Evolutionary conservation across 768 basidiomycete genomes (phyloP).

Genomic region (Russula emetica): DNA sequence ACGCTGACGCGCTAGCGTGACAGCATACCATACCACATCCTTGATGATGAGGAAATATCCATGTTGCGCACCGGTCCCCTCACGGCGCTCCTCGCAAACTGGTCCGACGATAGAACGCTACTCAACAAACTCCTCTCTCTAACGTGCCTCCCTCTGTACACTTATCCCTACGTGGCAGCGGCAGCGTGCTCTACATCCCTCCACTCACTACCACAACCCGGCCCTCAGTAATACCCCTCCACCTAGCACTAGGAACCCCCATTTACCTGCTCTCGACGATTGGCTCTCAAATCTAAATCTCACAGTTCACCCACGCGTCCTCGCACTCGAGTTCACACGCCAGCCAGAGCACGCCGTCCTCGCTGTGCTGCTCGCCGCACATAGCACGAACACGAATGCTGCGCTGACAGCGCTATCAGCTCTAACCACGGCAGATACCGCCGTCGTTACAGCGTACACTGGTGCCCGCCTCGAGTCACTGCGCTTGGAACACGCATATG

Average conservation of each 20-base stretch:
- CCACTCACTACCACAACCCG: constrained; percentile 18
- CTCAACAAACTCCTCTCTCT: constrained; percentile 61
- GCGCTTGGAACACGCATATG: constrained; percentile 51
- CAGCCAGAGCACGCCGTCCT: constrained; percentile 55
- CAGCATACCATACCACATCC: constrained; percentile 24
- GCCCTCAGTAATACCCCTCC: constrained; percentile 36
- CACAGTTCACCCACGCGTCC: too few relatives aligned
- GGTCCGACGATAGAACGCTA: constrained; percentile 57
- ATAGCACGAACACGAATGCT: constrained; percentile 34
- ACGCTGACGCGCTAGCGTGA: constrained; percentile 22
- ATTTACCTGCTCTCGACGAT: too few relatives aligned
- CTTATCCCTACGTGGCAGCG: constrained; percentile 56
- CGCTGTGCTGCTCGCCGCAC: constrained; percentile 49
- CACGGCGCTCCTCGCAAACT: constrained; percentile 56
- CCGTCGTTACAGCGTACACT: constrained; percentile 27
- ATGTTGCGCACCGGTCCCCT: constrained; percentile 52
- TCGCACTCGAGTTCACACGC: constrained; percentile 53
- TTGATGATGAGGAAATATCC: constrained; percentile 42
- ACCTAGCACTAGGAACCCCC: constrained; percentile 46
- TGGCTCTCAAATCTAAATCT: too few relatives aligned
- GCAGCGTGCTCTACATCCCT: constrained; percentile 49
- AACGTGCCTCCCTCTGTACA: constrained; percentile 48
- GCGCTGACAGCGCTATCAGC: constrained; percentile 53
- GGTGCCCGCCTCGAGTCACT: constrained; percentile 49
- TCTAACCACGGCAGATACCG: constrained; percentile 44